A percentile compares a stretch with the other conserved stretches of the same genome.
These are phyloP conservation scores for Hyphodiscus sp. DNA, from an alignment of 2,329 filamentous ascomycete species.

Conservation along the genomic window DNA sequence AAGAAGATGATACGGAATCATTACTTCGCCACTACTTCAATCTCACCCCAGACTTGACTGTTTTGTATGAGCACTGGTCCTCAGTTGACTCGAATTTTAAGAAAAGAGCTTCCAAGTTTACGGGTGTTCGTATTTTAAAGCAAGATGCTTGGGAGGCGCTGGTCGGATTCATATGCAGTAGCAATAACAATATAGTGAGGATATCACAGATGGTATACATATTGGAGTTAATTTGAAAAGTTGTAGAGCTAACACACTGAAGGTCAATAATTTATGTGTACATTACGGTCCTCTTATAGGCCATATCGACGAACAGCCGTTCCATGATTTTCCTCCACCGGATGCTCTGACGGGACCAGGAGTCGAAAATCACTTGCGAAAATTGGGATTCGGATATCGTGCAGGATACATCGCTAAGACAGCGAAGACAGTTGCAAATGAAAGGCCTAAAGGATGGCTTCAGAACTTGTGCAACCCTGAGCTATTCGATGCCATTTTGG, in stretches of 20 bases:
- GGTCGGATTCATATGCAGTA: slow-evolving; percentile 94
- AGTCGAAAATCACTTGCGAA: slow-evolving; percentile 75
- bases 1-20: slow-evolving; percentile 63
- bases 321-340: slow-evolving; percentile 83
- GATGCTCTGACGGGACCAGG: slow-evolving; percentile 61
- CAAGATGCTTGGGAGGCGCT: slow-evolving; percentile 97
- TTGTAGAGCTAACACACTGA: background rate
- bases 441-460: slow-evolving; percentile 69
- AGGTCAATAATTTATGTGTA: slow-evolving; percentile 79
- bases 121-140: slow-evolving; percentile 83
- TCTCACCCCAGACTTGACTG: slow-evolving; percentile 65
- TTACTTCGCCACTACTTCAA: slow-evolving; percentile 85
- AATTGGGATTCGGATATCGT: slow-evolving; percentile 88
- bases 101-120: slow-evolving; percentile 78
- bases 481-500: slow-evolving; percentile 62
- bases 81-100: slow-evolving; percentile 79
- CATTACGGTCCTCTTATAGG: slow-evolving; percentile 78
- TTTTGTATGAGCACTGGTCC: slow-evolving; percentile 84
- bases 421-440: slow-evolving; percentile 63
- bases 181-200: slow-evolving; percentile 94
- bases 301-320: slow-evolving; percentile 60
- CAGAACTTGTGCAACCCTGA: slow-evolving; percentile 72
- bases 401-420: slow-evolving; percentile 90
- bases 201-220: slow-evolving; percentile 82
- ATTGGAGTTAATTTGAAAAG: background rate